Evolutionary conservation across 345 rosid species (phyloP).

Genomic region (Populus tremula): DNA sequence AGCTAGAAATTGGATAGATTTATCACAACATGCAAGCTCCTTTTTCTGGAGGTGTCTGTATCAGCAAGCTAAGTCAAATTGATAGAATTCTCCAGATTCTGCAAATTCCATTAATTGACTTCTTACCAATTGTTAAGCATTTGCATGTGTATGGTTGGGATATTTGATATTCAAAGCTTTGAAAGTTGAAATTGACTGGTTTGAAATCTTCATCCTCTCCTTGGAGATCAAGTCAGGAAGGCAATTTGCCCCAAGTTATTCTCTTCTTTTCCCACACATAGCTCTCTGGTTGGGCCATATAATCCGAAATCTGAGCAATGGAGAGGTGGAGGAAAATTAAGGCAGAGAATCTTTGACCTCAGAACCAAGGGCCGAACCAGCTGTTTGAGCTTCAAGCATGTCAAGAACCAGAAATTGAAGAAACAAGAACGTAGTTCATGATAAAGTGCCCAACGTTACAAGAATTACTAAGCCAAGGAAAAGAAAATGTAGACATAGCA

Average conservation of each 20-base stretch:
- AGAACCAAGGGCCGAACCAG: too few species aligned
- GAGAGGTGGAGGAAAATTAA: background rate
- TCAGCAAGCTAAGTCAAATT: background rate
- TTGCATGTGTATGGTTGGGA: background rate
- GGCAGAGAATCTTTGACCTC: background rate
- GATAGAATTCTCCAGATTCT: background rate
- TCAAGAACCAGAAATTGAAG: background rate
- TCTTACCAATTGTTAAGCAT: background rate
- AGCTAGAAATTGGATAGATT: background rate
- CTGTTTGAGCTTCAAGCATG: too few species aligned
- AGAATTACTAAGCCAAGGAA: background rate
- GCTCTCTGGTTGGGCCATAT: background rate
- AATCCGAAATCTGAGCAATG: background rate
- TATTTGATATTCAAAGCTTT: background rate
- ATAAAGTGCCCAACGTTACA: background rate
- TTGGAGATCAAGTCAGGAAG: background rate
- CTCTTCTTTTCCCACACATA: background rate
- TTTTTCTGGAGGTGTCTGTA: too few species aligned
- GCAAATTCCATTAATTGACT: background rate
- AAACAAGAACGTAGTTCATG: too few species aligned
- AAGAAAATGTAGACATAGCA: background rate
- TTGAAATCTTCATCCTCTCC: background rate
- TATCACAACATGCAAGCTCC: background rate
- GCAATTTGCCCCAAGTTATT: background rate
- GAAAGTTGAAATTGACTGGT: background rate